Conservation (phyloP, 768 basidiomycete genomes). For the Mycena pura region DNA sequence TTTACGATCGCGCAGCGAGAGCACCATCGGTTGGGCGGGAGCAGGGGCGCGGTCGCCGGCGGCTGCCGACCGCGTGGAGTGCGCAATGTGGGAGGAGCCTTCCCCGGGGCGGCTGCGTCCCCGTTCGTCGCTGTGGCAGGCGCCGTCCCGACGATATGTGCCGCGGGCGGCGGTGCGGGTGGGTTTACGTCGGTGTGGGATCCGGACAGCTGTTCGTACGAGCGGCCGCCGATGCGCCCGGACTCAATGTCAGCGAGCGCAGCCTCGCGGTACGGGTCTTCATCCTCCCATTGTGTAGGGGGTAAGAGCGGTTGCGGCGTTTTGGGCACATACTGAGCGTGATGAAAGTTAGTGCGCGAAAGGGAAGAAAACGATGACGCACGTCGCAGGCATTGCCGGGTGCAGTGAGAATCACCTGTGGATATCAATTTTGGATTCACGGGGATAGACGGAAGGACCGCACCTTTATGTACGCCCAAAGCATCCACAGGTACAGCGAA, state of each 20-base stretch:
- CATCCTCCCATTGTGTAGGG: constrained; percentile 6
- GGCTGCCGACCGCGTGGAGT: background rate
- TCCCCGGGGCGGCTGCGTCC: too few relatives aligned
- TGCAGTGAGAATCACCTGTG: constrained; percentile 67
- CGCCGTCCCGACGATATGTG: background rate
- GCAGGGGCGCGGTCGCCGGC: constrained; percentile 37
- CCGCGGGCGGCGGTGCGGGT: background rate
- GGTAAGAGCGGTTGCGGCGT: constrained; percentile 36
- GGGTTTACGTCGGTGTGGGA: too few relatives aligned
- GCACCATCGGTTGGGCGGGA: constrained; percentile 74
- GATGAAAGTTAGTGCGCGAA: background rate
- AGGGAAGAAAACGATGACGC: constrained; percentile 29
- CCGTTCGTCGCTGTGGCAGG: background rate
- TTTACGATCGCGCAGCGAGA: constrained; percentile 66
- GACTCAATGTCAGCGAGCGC: constrained; percentile 24
- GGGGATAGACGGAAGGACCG: background rate
- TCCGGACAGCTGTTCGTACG: constrained; percentile 45
- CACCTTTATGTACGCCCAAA: constrained; percentile 84
- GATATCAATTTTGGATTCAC: background rate
- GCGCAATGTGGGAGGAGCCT: too few relatives aligned
- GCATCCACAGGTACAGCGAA: constrained; percentile 69
- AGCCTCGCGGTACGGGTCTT: background rate
- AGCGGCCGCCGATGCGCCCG: constrained; percentile 48
- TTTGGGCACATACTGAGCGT: constrained; percentile 34
- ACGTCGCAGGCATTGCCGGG: constrained; percentile 77